Evolutionary conservation across 2,329 filamentous ascomycete genomes (phyloP).

Genomic region (Stromatinia cepivora): DNA sequence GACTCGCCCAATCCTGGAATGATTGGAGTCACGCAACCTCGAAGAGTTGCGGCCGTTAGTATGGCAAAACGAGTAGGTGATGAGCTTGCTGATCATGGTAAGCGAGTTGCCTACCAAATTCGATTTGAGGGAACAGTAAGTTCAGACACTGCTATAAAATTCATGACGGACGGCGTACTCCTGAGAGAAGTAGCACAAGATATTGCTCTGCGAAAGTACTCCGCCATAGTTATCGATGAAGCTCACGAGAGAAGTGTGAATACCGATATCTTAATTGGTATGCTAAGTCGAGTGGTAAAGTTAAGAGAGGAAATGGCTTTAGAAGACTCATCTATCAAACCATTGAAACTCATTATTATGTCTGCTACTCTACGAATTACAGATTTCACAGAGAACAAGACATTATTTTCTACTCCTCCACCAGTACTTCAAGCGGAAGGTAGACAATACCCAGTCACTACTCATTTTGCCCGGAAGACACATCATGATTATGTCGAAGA

Average conservation of each 20-base stretch:
- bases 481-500: slow-evolving; percentile 88
- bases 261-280: slow-evolving; percentile 96
- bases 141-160: slow-evolving; percentile 86
- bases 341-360: slow-evolving; percentile 96
- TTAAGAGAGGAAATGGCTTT: slow-evolving; percentile 72
- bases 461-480: slow-evolving; percentile 84
- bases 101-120: slow-evolving; percentile 87
- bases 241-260: slow-evolving; percentile 97
- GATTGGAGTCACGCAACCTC: slow-evolving; percentile 92
- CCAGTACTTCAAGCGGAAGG: slow-evolving; percentile 89
- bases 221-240: slow-evolving; percentile 91
- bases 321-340: slow-evolving; percentile 70
- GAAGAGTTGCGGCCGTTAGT: slow-evolving; percentile 91
- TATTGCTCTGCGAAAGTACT: slow-evolving; percentile 85
- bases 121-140: slow-evolving; percentile 86
- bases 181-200: slow-evolving; percentile 89
- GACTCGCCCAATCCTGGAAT: slow-evolving; percentile 81
- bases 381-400: slow-evolving; percentile 82
- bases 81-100: slow-evolving; percentile 76
- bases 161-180: slow-evolving; percentile 98
- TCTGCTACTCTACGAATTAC: slow-evolving; percentile 90
- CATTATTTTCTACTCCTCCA: slow-evolving; percentile 74
- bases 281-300: slow-evolving; percentile 90
- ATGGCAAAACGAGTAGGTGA: slow-evolving; percentile 91
- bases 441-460: slow-evolving; percentile 84